Percentiles rank a stretch among this genome's conserved stretches.
Evolutionary conservation across 495 filamentous ascomycete genomes (phyloP).

Genomic region (Peziza echinospora): DNA sequence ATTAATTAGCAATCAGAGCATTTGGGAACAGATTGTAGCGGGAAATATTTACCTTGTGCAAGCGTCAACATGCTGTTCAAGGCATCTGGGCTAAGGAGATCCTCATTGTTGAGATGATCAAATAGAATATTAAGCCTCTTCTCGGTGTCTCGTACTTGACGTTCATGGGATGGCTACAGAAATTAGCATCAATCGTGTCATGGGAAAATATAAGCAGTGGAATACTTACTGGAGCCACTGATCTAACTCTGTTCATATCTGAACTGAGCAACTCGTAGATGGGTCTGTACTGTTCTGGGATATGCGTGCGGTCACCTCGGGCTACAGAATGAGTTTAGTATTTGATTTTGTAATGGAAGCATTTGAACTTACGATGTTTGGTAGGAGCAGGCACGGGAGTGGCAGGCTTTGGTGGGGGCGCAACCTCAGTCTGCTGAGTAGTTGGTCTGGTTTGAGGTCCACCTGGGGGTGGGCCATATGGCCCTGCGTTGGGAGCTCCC

Average conservation of each 20-base stretch:
- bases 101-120: slow-evolving; percentile 89
- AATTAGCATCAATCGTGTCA: slow-evolving; percentile 1
- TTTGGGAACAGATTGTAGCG: slow-evolving; percentile 23
- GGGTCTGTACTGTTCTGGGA: slow-evolving; percentile 49
- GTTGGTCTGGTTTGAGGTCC: slow-evolving; percentile 19
- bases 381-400: slow-evolving; percentile 27
- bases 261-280: slow-evolving; percentile 59
- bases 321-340: slow-evolving; percentile 24
- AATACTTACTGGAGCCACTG: slow-evolving; percentile 39
- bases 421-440: slow-evolving; percentile 25
- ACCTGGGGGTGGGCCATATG: slow-evolving; percentile 22
- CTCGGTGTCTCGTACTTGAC: slow-evolving; percentile 78
- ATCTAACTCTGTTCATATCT: slow-evolving; percentile 74
- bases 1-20: slow-evolving; percentile 27
- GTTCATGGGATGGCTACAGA: slow-evolving; percentile 38
- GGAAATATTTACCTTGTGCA: slow-evolving; percentile 10
- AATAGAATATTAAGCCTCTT: slow-evolving; percentile 79
- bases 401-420: slow-evolving; percentile 28
- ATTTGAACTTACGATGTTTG: slow-evolving; percentile 41
- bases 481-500: slow-evolving; percentile 14
- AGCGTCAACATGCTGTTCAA: slow-evolving; percentile 37
- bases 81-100: slow-evolving; percentile 65
- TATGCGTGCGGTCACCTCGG: slow-evolving; percentile 74
- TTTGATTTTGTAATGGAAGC: neutral
- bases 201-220: neutral